These are phyloP conservation scores for Calonectria naviculata DNA, from an alignment of 2,329 filamentous ascomycete species.

Conservation along the genomic window DNA sequence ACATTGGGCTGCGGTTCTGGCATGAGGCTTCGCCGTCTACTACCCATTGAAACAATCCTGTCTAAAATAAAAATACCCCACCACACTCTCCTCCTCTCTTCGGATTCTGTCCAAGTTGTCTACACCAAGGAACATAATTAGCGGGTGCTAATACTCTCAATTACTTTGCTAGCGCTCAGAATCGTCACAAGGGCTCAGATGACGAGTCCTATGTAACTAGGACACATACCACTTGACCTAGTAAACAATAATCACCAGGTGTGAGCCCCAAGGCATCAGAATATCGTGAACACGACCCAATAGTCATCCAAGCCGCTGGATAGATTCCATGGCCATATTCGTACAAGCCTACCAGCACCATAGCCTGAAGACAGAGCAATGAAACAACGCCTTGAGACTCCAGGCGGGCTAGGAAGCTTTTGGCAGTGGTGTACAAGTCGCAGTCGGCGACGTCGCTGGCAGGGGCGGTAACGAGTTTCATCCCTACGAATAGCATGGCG, in stretches of 20 bases:
- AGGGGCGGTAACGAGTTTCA: conserved; percentile 54
- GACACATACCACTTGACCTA: not conserved
- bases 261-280: not conserved
- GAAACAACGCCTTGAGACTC: not conserved
- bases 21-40: not conserved
- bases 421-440: not conserved
- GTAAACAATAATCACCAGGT: not conserved
- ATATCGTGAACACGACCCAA: not conserved
- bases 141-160: not conserved
- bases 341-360: not conserved
- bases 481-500: conserved; percentile 59
- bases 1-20: not conserved
- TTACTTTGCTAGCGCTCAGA: not conserved
- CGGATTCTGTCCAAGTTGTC: not conserved
- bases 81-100: not conserved
- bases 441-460: not conserved
- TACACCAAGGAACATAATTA: not conserved
- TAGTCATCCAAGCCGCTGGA: not conserved
- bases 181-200: too few relatives aligned
- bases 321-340: not conserved
- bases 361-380: not conserved
- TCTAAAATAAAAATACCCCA: not conserved
- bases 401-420: not conserved
- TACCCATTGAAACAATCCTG: not conserved
- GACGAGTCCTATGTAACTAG: not conserved